Evolutionary conservation across 1,284 basidiomycete species (phyloP).

Genomic region (Pseudozyma sp.): DNA sequence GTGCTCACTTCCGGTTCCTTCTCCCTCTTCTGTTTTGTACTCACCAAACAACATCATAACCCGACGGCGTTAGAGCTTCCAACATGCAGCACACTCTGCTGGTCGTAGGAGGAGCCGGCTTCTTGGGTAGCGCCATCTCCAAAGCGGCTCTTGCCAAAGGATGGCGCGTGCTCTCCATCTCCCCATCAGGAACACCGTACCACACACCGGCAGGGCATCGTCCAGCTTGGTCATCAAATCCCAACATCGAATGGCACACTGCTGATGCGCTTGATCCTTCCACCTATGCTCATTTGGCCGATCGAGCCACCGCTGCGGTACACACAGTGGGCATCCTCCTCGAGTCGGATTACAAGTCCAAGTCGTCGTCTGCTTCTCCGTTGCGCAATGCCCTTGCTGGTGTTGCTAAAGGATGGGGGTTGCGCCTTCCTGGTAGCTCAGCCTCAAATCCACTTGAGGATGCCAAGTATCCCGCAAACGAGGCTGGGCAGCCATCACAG

Average conservation of each 20-base stretch:
- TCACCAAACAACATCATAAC: neutral
- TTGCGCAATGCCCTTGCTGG: conserved; percentile 50
- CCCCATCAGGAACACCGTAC: conserved; percentile 87
- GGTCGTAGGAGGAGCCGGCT: conserved; percentile 94
- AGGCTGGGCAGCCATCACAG: neutral
- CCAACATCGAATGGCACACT: conserved; percentile 58
- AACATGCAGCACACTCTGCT: conserved; percentile 47
- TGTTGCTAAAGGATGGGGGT: conserved; percentile 66
- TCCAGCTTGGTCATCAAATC: conserved; percentile 80
- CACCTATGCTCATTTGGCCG: conserved; percentile 79
- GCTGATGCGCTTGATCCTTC: conserved; percentile 78
- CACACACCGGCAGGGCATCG: conserved; percentile 86
- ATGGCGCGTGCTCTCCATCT: conserved; percentile 87
- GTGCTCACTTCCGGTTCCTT: neutral
- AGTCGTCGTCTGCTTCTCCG: conserved; percentile 22
- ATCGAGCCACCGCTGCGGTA: conserved; percentile 80
- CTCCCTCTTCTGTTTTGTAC: neutral
- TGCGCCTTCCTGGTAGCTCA: conserved; percentile 61
- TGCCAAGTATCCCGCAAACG: conserved; percentile 29
- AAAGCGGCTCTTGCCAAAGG: conserved; percentile 84
- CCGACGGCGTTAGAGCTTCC: neutral
- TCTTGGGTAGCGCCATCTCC: conserved; percentile 93
- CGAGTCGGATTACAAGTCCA: conserved; percentile 82
- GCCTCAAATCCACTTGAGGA: conserved; percentile 66
- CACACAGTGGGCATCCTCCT: conserved; percentile 94